Evolutionary conservation across 768 basidiomycete species (phyloP), one percentile per base, ranked within the genome.

Genomic region (Hericium alpestre): DNA sequence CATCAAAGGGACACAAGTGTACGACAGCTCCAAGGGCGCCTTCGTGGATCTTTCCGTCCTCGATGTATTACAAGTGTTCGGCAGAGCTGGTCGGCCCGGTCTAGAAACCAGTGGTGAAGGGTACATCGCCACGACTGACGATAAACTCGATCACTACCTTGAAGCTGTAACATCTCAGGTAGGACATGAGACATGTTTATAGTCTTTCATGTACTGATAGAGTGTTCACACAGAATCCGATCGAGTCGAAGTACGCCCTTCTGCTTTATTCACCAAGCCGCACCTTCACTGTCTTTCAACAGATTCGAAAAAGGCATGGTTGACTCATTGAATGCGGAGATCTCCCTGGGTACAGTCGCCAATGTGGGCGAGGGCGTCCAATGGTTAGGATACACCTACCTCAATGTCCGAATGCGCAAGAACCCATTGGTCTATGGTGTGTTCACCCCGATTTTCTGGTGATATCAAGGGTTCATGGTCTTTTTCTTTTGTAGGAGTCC

Each of bases 1-100:
- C 61, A 97, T 96, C 74, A 99, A 99, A 71, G 96, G 96, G 9
- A 99, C 96, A 1, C 91, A 98, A 65, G 78, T 99, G 1, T 99
- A 98, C 67, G 91, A 99, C 66, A 90, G 89, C 58, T 77, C 83
- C 4, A 89, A 86, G 66, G 94, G 96, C 61, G 76, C 86, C 22
- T 96, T 98, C 65, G 84, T 90, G 43, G 93, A 99, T 67, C 76
- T 99, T 18, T 90, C 94, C 2, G 84, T 98, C 12, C 76, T 99
- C 51, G 96, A 99, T 69, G 96, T 99, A 2, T 73, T 99, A 3
- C 94, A 99, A 75, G 90, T 99, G 20, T 98, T 99, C 64, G 96
- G 96, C 62, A 84, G 96, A 70, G 96, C 96, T 55, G 96, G 92
- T 39, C 80, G 90, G 39, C 89, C 90, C 0, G 89, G 86, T 11